Percentiles rank a stretch among this genome's conserved stretches.
phyloP scores from a whole-genome alignment of 192 early-diverging fungal species.

The Chytriomyces sp. region DNA sequence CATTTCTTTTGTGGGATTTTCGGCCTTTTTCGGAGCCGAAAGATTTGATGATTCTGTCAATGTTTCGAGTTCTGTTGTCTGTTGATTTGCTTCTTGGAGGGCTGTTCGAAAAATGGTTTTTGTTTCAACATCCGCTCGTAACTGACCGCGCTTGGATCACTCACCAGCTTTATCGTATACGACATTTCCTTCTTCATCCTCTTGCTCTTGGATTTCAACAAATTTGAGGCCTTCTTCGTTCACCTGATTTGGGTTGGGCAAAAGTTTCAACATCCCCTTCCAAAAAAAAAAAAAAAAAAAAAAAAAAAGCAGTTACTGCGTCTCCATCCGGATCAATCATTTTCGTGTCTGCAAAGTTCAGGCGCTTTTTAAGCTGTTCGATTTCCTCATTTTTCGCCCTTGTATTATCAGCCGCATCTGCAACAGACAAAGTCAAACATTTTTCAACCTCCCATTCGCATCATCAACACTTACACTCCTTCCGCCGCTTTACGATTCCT shows the following conservation, averaged over 20 bases:
- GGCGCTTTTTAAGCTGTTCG: slow-evolving; percentile 33
- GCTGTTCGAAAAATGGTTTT: not conserved
- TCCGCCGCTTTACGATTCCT: slow-evolving; percentile 72
- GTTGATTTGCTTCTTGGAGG: not conserved
- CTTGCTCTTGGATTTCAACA: slow-evolving; percentile 76
- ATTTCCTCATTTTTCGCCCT: slow-evolving; percentile 56
- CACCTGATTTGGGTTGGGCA: slow-evolving; percentile 43
- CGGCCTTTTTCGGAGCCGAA: not conserved
- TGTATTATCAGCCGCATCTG: slow-evolving; percentile 54
- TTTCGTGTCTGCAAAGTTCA: slow-evolving; percentile 3
- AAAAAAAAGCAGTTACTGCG: slow-evolving; percentile 32
- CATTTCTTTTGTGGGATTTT: not conserved
- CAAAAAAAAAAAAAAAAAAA: slow-evolving; percentile 8
- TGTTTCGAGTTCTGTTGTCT: not conserved
- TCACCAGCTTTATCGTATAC: slow-evolving; percentile 13
- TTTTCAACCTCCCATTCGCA: not conserved
- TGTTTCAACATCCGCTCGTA: not conserved
- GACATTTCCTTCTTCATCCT: slow-evolving; percentile 51
- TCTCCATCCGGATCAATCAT: slow-evolving; percentile 43
- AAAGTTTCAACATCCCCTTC: not conserved
- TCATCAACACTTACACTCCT: slow-evolving; percentile 59
- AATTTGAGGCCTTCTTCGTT: slow-evolving; percentile 81
- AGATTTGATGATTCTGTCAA: not conserved
- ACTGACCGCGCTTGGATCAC: not conserved
- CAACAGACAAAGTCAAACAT: not conserved